Base-by-base conservation (phyloP, 352 stramenopile genomes). In the Globisporangium lucens region DNA sequence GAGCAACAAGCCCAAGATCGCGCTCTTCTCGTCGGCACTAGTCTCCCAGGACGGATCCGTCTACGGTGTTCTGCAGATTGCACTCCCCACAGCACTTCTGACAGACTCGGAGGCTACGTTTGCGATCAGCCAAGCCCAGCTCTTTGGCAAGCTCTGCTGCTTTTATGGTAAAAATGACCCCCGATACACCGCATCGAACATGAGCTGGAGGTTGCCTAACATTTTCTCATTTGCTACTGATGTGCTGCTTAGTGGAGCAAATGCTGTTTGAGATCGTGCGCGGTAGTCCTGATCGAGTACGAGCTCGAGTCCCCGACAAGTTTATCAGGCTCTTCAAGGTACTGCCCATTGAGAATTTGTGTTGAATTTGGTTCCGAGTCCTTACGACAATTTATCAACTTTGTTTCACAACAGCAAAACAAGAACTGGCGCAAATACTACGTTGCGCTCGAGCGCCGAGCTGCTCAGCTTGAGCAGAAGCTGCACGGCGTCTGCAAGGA, bases 371-470 rank as follows among this genome's bases (percentile, higher is more conserved):
- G 41, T 49, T 49, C 6, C 15, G 15, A 49, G 15, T 49, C 5
- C 15, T n/a, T 2, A 4, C 29, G 8, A 55, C 4, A 63, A 52
- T 53, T 15, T 63, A n/a, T 10, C 24, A 20, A 59, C 38, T 30
- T 35, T 41, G 15, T 24, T 56, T 13, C 8, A 12, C 2, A 7
- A 27, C 27, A 85, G 68, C 84, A 93, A 80, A 89, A 75, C 58
- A 85, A 84, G 59, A 87, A 85, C 56, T 92, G 84, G 82, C 72
- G 80, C 3, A 93, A 90, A 53, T 90, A 91, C 53, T 91, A 84
- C 63, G 65, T 78, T 3, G 65, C 69, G n/a, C 73, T 93, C 4
- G 84, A 93, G 53, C 69, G 71, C 0, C 79, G 89, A 53, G 72
- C 68, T 17, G 27, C 36, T 0, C 62, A 80, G 4, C 53, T 80